Base-by-base conservation (phyloP, 2,329 filamentous ascomycete genomes). In the Fusarium tjaetaba region DNA sequence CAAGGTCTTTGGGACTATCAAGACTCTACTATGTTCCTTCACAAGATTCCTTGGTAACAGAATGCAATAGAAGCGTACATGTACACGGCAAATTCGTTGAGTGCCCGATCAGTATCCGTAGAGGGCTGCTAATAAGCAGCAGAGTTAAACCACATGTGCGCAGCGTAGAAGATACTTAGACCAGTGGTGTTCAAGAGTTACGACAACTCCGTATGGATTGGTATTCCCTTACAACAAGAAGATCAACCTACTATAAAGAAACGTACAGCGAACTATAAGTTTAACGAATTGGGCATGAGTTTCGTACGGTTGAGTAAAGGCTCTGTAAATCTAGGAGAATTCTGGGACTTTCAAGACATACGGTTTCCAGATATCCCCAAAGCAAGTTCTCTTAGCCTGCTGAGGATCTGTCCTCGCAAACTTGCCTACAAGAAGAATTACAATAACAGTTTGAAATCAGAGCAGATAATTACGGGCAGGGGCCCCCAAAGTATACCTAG, bases 41-140 rank as follows among this genome's bases (percentile, higher is more conserved):
- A 18, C 45, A 32, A 39, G 34, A 53, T 38, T 24, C 41, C 38
- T 65, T 60, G 64, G 38, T 49, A 28, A 32, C 32, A 39, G 28
- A 51, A 46, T 55, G 24, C 39, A 70, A 56, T 65, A 58, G 26
- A 38, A 55, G 28, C 45, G 42, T 45, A 34, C 18, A 48, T 18
- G 28, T 36, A 26, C 34, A 59, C 70, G 53, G 70, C 53, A 67
- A 41, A 62, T 49, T 62, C 45, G 52, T 26, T 55, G 73, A 71
- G 70, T 60, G 48, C 43, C 36, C 61, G 61, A 59, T 52, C 53
- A 58, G 51, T 28, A 39, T 52, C 53, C 51, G 51, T 28, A 39
- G 24, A 53, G 7, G 34, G 24, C 51, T n/a, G 24, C 34, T 13
- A 28, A 38, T 39, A 28, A 28, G 18, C 16, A 46, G 65, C 43